Evolutionary conservation across 2,329 filamentous ascomycete genomes (phyloP).

Genomic region (Penicillium sp.): DNA sequence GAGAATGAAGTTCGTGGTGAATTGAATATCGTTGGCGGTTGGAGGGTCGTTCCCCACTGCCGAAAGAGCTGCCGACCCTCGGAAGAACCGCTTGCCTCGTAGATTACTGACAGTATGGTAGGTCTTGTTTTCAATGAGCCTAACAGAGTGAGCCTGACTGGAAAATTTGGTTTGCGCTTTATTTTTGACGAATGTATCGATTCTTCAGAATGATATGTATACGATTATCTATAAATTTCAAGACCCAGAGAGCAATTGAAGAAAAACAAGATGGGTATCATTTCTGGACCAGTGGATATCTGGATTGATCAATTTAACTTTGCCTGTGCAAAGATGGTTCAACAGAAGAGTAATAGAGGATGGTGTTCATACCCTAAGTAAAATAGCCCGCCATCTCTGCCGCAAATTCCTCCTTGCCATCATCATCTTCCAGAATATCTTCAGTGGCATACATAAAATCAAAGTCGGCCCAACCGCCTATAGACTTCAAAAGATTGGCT

Average conservation of each 20-base stretch:
- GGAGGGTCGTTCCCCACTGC: conserved; percentile 7
- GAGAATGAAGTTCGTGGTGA: background rate
- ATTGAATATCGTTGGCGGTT: background rate
- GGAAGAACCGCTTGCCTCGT: background rate
- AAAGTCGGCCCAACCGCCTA: background rate
- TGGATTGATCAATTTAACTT: background rate
- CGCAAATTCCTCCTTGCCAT: background rate
- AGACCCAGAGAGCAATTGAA: background rate
- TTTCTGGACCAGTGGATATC: background rate
- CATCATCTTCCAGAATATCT: background rate
- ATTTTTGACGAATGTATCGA: background rate
- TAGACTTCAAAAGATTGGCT: background rate
- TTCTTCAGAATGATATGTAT: background rate
- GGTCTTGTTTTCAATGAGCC: background rate
- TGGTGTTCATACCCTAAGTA: background rate
- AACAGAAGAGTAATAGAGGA: background rate
- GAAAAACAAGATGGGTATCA: background rate
- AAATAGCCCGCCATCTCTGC: background rate
- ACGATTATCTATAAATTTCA: background rate
- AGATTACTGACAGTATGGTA: background rate
- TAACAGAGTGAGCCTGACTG: background rate
- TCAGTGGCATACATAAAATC: background rate
- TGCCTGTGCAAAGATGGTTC: no score
- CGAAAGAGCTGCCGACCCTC: conserved; percentile 11
- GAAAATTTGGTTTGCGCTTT: background rate